These are phyloP conservation scores for Cylindrodendrum hubeiense DNA, from an alignment of 2,329 filamentous ascomycete genomes.

Conservation along the genomic window DNA sequence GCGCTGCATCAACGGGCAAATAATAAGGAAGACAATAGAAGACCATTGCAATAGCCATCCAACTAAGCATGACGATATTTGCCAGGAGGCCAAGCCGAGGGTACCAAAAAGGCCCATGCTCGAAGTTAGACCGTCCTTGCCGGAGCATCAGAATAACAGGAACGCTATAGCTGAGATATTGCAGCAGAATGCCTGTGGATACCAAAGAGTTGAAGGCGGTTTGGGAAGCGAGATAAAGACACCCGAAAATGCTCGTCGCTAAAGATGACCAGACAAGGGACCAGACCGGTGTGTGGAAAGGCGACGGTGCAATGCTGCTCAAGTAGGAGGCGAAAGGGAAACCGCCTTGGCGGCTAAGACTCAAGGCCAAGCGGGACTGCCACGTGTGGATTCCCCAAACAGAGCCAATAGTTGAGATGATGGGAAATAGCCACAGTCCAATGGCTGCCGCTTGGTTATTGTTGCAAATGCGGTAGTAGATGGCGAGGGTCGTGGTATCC, in stretches of 20 bases:
- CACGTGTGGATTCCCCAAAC: slow-evolving; percentile 8
- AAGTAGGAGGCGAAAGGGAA: neutral
- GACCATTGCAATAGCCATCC: neutral
- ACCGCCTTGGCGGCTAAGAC: neutral
- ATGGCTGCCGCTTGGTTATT: neutral
- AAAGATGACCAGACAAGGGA: slow-evolving; percentile 10
- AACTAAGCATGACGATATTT: slow-evolving; percentile 1
- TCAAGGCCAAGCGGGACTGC: slow-evolving; percentile 18
- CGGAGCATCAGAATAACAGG: neutral
- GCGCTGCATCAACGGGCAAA: neutral
- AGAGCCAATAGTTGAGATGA: neutral
- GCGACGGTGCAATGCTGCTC: neutral
- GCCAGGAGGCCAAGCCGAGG: neutral
- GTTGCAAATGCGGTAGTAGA: neutral
- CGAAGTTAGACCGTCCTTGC: neutral
- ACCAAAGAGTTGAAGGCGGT: slow-evolving; percentile 7
- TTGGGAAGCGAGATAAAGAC: slow-evolving; percentile 3
- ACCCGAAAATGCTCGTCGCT: neutral
- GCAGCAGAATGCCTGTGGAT: slow-evolving; percentile 6
- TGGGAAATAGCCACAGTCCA: neutral
- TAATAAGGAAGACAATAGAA: slow-evolving; percentile 10
- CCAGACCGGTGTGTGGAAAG: slow-evolving; percentile 6
- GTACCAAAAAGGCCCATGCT: slow-evolving; percentile 6
- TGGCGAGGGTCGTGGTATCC: neutral
- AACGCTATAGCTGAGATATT: slow-evolving; percentile 5